A percentile compares a stretch with the other conserved stretches of the same genome.
phyloP scores from a whole-genome alignment of 83 land plant genomes.

The Thuja plicata region DNA sequence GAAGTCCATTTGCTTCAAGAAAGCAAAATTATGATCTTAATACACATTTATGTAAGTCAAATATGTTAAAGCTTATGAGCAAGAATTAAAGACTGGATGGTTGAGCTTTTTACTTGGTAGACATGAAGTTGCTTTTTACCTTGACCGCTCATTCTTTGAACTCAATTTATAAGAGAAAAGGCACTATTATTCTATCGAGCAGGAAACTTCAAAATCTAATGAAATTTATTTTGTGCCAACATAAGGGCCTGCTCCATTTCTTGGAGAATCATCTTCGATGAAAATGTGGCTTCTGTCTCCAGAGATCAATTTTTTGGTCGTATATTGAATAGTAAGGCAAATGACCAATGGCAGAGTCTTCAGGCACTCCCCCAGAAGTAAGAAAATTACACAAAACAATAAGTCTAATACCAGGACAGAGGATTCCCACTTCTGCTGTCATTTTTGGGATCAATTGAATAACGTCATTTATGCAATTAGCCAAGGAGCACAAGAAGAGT shows the following conservation, averaged over 20 bases:
- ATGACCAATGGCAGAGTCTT: too few species aligned
- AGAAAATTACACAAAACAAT: too few species aligned
- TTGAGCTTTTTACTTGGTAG: slow-evolving; percentile 48
- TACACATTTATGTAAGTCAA: neutral
- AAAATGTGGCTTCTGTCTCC: slow-evolving; percentile 6
- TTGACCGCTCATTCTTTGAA: slow-evolving; percentile 70
- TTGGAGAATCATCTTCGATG: slow-evolving; percentile 21
- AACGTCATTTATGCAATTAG: too few species aligned
- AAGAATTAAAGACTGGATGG: neutral
- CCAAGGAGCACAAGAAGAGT: too few species aligned
- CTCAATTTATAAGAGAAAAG: slow-evolving; percentile 59
- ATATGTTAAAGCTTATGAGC: neutral
- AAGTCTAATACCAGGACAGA: too few species aligned
- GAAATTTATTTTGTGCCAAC: slow-evolving; percentile 36
- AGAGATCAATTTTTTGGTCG: too few species aligned
- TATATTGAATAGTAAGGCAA: too few species aligned
- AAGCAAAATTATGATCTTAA: neutral
- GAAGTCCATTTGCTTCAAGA: neutral
- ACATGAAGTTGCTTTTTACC: slow-evolving; percentile 59
- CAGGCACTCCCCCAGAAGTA: too few species aligned
- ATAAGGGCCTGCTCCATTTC: slow-evolving; percentile 30
- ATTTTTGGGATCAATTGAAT: too few species aligned
- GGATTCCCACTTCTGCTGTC: too few species aligned
- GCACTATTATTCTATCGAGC: slow-evolving; percentile 64
- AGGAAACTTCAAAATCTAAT: slow-evolving; percentile 36